phyloP scores from a whole-genome alignment of 2,329 filamentous ascomycete species.

The Penicillium nordicum region DNA sequence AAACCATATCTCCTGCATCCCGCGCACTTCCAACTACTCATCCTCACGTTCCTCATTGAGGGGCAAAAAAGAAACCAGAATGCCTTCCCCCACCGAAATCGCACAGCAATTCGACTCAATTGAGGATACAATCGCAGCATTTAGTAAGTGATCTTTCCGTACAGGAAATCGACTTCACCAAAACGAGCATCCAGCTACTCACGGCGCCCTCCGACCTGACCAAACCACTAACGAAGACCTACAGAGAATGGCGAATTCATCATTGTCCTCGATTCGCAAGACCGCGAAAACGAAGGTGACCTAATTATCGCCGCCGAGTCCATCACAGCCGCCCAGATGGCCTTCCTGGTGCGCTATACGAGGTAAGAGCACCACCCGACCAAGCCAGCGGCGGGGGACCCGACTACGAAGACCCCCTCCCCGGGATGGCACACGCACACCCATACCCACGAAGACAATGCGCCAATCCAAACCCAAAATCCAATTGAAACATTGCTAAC shows the following conservation, averaged over 20 bases:
- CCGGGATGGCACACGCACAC: not conserved
- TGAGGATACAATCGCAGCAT: constrained; percentile 42
- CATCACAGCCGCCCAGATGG: constrained; percentile 85
- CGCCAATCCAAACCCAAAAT: not conserved
- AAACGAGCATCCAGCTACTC: not conserved
- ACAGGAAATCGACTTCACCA: not conserved
- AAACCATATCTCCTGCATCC: not conserved
- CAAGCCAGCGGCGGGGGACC: not conserved
- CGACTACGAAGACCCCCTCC: not conserved
- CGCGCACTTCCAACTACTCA: not conserved
- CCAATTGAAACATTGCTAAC: not conserved
- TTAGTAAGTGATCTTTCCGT: constrained; percentile 33
- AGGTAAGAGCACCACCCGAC: constrained; percentile 41
- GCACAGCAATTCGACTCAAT: constrained; percentile 41
- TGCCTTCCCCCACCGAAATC: constrained; percentile 36
- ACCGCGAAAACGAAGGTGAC: constrained; percentile 97
- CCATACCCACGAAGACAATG: not conserved
- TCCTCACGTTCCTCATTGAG: constrained; percentile 22
- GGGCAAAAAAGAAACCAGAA: constrained; percentile 25
- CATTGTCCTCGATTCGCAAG: constrained; percentile 86
- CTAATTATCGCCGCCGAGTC: constrained; percentile 88
- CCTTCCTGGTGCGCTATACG: constrained; percentile 89
- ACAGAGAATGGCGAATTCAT: constrained; percentile 82
- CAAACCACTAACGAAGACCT: constrained; percentile 18
- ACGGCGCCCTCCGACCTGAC: not conserved